Base-by-base conservation (phyloP, 306 rosid species). In the Crataegus laevigata region DNA sequence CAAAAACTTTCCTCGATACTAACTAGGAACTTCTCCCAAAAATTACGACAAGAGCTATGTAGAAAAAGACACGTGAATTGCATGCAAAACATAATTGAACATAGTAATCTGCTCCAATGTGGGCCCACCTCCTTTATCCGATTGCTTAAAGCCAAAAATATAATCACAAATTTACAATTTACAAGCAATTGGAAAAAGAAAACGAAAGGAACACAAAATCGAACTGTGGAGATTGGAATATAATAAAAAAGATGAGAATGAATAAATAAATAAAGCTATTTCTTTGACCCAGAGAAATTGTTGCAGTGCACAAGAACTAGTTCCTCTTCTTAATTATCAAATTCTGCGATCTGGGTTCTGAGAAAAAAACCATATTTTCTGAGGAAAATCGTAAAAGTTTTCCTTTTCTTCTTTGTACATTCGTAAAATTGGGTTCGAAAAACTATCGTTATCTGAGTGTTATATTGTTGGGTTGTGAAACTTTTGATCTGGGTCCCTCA, bases 311-410 rank as follows among this genome's bases (percentile, higher is more conserved):
- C 76, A 75, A 81, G 63, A 75, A 22, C 67, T 80, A 34, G 29
- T 66, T 65, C 65, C 67, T 52, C 65, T 54, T 22, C 3, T 73
- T n/a, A 43, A 24, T 51, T 43, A 7, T 78, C n/a, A 19, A 28
- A 61, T 14, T 55, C 65, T 81, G 68, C 68, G 81, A 84, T 82
- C 85, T 83, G 85, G 85, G 73, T 83, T 80, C 4, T 42, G 5
- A 50, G 54, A 70, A n/a, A 8, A 34, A 69, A 43, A 1, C 62
- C 0, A 4, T 3, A 24, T 7, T 63, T 24, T 75, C 22, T 38
- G 4, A 7, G 22, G 26, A 19, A 24, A 25, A 60, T 3, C 19
- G 60, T 28, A 22, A 2, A 34, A 51, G 14, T 43, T 29, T 22
- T 50, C 18, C 63, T 58, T 38, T 54, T 77, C 78, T 67, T 25